Percentiles rank a stretch among this genome's conserved stretches.
phyloP scores from a whole-genome alignment of 2,329 filamentous ascomycete species.

The Pestalotiopsis sp. region DNA sequence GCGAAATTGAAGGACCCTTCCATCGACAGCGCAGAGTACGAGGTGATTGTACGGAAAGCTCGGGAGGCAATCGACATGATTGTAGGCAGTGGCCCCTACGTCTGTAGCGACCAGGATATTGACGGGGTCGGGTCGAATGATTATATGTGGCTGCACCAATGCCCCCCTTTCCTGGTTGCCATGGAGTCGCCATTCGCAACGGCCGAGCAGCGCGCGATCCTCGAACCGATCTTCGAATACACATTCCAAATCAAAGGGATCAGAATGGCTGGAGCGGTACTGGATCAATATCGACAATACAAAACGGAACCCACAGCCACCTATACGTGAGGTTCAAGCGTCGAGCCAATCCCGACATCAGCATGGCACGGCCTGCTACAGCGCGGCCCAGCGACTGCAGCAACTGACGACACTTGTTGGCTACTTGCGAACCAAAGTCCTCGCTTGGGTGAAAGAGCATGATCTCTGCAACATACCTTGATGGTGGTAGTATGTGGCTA shows the following conservation, averaged over 20 bases:
- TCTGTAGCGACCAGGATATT: neutral
- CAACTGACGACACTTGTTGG: neutral
- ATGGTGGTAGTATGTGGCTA: neutral
- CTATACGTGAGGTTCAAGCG: neutral
- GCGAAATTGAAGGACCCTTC: neutral
- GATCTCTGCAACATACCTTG: neutral
- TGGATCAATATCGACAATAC: neutral
- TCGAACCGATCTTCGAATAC: neutral
- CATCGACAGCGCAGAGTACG: neutral
- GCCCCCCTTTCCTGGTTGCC: neutral
- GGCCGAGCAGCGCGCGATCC: neutral
- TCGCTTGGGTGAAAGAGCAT: neutral
- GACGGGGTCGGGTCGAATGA: neutral
- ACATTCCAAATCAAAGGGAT: conserved; percentile 4
- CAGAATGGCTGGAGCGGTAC: neutral
- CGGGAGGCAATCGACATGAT: conserved; percentile 3
- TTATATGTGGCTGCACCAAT: conserved; percentile 3
- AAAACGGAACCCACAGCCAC: neutral
- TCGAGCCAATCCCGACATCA: no score
- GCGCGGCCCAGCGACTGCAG: neutral
- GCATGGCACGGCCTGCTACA: neutral
- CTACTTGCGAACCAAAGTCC: neutral
- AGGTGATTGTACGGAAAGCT: neutral
- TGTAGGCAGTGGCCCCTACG: neutral
- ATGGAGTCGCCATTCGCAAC: neutral